These are phyloP conservation scores for Monosporozyma solicola DNA, from an alignment of 805 yeast species.

Conservation along the genomic window DNA sequence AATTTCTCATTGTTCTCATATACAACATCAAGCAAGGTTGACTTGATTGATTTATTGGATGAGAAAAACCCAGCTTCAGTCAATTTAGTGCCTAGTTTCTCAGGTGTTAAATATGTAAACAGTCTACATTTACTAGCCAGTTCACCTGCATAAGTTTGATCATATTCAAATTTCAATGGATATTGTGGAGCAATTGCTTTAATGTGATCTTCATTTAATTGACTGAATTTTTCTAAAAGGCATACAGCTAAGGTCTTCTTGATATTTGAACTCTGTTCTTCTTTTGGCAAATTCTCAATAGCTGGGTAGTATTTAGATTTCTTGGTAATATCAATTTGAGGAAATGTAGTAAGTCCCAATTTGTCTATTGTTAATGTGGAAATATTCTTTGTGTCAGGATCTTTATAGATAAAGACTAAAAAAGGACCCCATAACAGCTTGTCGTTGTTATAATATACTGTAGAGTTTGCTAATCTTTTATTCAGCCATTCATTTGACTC, in stretches of 20 bases:
- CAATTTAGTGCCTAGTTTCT: slow-evolving; percentile 43
- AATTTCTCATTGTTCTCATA: slow-evolving; percentile 47
- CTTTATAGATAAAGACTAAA: slow-evolving; percentile 17
- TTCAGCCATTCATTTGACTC: slow-evolving; percentile 13
- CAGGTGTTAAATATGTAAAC: slow-evolving; percentile 40
- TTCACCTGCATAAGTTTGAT: slow-evolving; percentile 79
- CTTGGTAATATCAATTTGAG: slow-evolving; percentile 46
- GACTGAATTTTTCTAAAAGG: slow-evolving; percentile 55
- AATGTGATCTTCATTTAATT: slow-evolving; percentile 32
- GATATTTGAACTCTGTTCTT: slow-evolving; percentile 46
- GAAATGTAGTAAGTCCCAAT: slow-evolving; percentile 57
- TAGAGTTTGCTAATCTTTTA: slow-evolving; percentile 15
- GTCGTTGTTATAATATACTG: slow-evolving; percentile 20
- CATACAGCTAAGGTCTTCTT: slow-evolving; percentile 73
- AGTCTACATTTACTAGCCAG: slow-evolving; percentile 59
- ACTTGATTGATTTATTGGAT: slow-evolving; percentile 34
- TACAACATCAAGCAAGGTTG: slow-evolving; percentile 63
- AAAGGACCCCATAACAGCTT: slow-evolving; percentile 25
- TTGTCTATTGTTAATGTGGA: slow-evolving; percentile 49
- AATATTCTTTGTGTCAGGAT: slow-evolving; percentile 32
- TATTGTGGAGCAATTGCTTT: slow-evolving; percentile 7
- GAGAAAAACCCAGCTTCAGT: slow-evolving; percentile 51
- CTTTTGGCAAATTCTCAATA: slow-evolving; percentile 51
- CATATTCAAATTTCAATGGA: slow-evolving; percentile 35
- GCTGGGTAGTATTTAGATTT: slow-evolving; percentile 73